phyloP scores from a whole-genome alignment of 2,329 filamentous ascomycete species.

The Drechslera avenae region DNA sequence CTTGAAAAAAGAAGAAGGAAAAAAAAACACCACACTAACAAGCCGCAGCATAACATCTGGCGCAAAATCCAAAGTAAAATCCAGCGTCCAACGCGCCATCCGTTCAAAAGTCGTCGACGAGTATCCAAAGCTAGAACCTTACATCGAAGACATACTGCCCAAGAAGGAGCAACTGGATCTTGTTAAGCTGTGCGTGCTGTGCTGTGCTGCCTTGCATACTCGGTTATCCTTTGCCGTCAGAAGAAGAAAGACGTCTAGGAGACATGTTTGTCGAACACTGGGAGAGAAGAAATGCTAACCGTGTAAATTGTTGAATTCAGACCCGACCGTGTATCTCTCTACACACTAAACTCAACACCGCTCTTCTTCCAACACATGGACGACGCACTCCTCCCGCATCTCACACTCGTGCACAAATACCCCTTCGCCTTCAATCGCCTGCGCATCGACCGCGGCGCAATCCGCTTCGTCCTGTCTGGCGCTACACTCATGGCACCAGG shows the following conservation, averaged over 20 bases:
- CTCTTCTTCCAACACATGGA: constrained; percentile 91
- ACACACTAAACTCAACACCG: constrained; percentile 76
- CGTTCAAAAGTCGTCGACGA: constrained; percentile 80
- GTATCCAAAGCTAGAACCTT: constrained; percentile 82
- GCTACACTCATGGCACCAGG: constrained; percentile 97
- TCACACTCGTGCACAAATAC: constrained; percentile 87
- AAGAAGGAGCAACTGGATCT: constrained; percentile 91
- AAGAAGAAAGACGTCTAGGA: too few relatives aligned
- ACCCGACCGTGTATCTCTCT: constrained; percentile 87
- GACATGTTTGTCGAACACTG: neutral
- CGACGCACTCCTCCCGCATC: constrained; percentile 81
- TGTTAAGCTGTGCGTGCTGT: constrained; percentile 75
- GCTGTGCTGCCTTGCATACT: neutral
- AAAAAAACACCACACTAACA: constrained; percentile 1
- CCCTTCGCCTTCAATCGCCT: constrained; percentile 82
- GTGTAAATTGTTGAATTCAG: constrained; percentile 45
- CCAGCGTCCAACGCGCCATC: constrained; percentile 86
- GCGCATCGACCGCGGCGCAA: constrained; percentile 92
- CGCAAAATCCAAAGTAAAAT: constrained; percentile 96
- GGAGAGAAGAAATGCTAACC: constrained; percentile 8
- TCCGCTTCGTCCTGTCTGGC: constrained; percentile 92
- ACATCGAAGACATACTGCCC: constrained; percentile 92
- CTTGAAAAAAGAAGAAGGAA: too few relatives aligned
- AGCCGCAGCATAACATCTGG: constrained; percentile 69
- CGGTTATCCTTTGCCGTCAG: neutral